Percentiles rank a stretch among this genome's conserved stretches.
phyloP scores from a whole-genome alignment of 257 asterid genomes.

The Leptodermis oblonga region DNA sequence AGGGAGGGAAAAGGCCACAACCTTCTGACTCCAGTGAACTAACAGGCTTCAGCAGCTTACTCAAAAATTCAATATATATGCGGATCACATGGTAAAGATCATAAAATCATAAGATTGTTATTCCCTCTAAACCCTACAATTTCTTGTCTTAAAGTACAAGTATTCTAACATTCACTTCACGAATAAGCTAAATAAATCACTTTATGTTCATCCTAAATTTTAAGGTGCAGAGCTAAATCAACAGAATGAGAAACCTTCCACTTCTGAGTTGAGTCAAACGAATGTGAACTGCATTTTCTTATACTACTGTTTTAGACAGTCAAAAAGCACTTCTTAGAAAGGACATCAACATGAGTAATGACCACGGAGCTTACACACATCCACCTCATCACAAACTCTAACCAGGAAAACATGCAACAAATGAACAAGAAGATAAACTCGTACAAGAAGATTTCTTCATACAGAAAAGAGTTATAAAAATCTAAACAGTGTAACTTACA shows the following conservation, averaged over 20 bases:
- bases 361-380: background rate
- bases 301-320: background rate
- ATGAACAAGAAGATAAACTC: background rate
- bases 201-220: background rate
- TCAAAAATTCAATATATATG: background rate
- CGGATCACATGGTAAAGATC: background rate
- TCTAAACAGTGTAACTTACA: conserved; percentile 43
- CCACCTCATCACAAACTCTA: background rate
- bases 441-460: no score
- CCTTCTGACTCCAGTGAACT: background rate
- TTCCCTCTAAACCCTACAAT: background rate
- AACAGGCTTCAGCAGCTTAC: background rate
- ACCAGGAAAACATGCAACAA: background rate
- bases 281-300: background rate
- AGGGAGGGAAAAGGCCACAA: background rate
- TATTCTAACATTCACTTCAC: background rate
- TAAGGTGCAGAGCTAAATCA: background rate
- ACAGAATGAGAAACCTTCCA: background rate
- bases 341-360: no score
- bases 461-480: background rate
- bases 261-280: background rate
- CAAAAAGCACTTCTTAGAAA: background rate
- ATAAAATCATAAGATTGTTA: background rate
- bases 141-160: background rate
- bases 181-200: background rate